Evolutionary conservation across 768 basidiomycete genomes (phyloP).

Genomic region (Tulasnella calospora): DNA sequence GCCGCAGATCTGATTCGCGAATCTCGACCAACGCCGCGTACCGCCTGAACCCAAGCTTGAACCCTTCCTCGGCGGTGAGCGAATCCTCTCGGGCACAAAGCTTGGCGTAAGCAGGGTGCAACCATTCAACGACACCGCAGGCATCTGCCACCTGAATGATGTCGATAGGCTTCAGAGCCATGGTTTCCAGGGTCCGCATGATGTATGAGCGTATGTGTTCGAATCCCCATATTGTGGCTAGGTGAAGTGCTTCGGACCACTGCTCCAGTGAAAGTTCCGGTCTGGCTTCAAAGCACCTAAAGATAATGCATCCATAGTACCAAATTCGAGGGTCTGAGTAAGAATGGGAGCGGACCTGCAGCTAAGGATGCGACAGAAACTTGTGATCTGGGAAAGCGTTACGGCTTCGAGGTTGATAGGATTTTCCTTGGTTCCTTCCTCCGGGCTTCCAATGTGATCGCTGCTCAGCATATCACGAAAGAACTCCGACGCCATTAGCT

Average conservation of each 20-base stretch:
- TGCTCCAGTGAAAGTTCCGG: background rate
- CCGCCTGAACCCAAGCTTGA: background rate
- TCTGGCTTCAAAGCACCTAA: background rate
- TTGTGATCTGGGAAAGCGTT: no score
- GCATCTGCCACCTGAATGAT: background rate
- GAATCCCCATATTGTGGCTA: background rate
- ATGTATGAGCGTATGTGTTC: background rate
- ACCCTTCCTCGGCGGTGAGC: background rate
- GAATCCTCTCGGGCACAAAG: background rate
- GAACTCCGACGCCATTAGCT: no score
- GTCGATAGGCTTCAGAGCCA: background rate
- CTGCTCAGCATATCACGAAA: no score
- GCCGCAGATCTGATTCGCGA: background rate
- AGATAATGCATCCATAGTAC: background rate
- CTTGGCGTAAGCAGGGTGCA: background rate
- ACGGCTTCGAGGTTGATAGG: no score
- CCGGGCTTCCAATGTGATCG: no score
- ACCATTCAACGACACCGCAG: background rate
- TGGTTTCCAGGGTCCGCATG: background rate
- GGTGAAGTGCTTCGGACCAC: background rate
- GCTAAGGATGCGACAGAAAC: background rate
- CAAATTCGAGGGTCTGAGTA: background rate
- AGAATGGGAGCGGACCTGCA: background rate
- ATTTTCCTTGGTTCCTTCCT: no score
- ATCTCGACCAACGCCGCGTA: background rate